phyloP scores from a whole-genome alignment of 116 monocot species.

The Cymodocea nodosa region DNA sequence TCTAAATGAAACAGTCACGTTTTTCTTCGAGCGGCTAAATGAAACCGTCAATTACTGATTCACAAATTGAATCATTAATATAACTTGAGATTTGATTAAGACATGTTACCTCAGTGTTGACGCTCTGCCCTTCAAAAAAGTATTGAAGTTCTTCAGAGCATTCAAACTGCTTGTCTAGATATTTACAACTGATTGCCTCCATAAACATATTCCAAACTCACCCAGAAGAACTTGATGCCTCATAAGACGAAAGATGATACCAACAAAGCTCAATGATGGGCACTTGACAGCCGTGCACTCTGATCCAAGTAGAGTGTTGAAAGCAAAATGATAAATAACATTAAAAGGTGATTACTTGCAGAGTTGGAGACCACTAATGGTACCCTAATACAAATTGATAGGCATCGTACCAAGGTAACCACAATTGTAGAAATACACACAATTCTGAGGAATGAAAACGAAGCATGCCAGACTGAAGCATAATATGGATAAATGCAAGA shows the following conservation, averaged over 20 bases:
- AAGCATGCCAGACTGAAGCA: background rate
- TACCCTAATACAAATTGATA: background rate
- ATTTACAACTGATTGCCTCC: background rate
- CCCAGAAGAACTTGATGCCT: background rate
- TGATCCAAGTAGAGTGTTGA: background rate
- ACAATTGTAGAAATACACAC: slow-evolving; percentile 4
- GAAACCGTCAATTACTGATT: too few species aligned
- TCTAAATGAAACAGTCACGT: too few species aligned
- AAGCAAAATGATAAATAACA: slow-evolving; percentile 2
- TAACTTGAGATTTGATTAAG: too few species aligned
- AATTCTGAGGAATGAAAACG: slow-evolving; percentile 1
- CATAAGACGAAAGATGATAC: background rate
- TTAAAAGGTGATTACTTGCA: background rate
- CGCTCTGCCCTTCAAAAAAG: too few species aligned
- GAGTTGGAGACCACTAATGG: background rate
- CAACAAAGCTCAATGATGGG: slow-evolving; percentile 2
- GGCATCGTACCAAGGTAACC: background rate
- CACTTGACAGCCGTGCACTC: slow-evolving; percentile 1
- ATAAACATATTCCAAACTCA: background rate
- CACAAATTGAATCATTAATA: too few species aligned
- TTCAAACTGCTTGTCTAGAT: background rate
- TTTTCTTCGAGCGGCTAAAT: too few species aligned
- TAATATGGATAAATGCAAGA: background rate
- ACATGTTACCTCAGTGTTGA: too few species aligned
- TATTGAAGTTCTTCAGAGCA: too few species aligned